Conservation (phyloP, 805 yeast species). For the Tetrapisispora phaffii region DNA sequence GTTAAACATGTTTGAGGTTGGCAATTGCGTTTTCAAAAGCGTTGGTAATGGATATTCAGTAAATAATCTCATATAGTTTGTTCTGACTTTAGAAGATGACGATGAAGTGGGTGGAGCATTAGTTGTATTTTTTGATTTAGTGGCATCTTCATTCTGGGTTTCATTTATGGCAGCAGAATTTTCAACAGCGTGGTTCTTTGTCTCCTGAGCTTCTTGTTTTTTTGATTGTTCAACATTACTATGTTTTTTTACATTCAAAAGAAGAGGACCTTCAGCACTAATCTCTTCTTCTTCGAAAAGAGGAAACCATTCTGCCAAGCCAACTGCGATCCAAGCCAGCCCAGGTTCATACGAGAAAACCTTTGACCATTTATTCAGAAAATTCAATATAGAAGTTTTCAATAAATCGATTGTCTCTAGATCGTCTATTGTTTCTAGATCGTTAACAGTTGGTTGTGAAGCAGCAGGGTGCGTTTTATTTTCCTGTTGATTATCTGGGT, state of each 20-base stretch:
- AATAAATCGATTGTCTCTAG: conserved; percentile 19
- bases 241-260: conserved; percentile 21
- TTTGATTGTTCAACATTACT: conserved; percentile 4
- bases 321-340: conserved; percentile 78
- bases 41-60: conserved; percentile 25
- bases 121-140: neutral
- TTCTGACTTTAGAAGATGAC: neutral
- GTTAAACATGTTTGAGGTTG: conserved; percentile 32
- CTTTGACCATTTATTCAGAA: conserved; percentile 69
- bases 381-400: conserved; percentile 51
- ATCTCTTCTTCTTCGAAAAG: conserved; percentile 15
- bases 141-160: neutral
- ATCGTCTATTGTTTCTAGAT: neutral
- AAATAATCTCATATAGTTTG: conserved; percentile 10
- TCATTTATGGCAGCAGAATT: neutral
- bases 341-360: conserved; percentile 72
- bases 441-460: neutral
- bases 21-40: conserved; percentile 13
- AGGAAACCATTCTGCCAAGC: conserved; percentile 83
- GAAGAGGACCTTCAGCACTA: conserved; percentile 14
- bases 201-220: neutral
- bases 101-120: neutral
- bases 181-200: neutral
- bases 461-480: neutral
- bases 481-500: neutral